A percentile compares a stretch with the other conserved stretches of the same genome.
Evolutionary conservation across 768 basidiomycete genomes (phyloP).

Genomic region (Mycena rosella): DNA sequence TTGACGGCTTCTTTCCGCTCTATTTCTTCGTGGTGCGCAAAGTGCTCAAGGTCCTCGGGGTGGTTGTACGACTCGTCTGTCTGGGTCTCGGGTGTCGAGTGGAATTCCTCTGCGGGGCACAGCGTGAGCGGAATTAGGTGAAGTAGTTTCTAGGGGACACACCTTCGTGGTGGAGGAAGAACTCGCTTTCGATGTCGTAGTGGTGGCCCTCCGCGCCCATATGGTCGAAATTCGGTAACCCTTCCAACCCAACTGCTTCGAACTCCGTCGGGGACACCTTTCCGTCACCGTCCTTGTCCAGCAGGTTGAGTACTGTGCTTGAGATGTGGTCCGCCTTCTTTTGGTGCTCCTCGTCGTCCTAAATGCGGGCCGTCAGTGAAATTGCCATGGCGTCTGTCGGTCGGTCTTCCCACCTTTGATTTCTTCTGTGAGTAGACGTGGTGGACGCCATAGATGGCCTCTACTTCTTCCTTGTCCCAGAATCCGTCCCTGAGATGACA

Average conservation of each 20-base stretch:
- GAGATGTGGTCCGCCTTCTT: slow-evolving; percentile 87
- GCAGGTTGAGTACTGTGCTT: slow-evolving; percentile 69
- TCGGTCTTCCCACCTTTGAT: slow-evolving; percentile 64
- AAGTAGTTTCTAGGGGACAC: neutral
- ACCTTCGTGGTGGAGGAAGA: slow-evolving; percentile 99
- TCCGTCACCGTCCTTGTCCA: slow-evolving; percentile 86
- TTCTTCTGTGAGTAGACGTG: slow-evolving; percentile 90
- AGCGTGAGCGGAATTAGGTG: neutral
- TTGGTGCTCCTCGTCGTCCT: slow-evolving; percentile 85
- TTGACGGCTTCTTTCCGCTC: slow-evolving; percentile 87
- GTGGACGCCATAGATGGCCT: slow-evolving; percentile 96
- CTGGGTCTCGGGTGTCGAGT: slow-evolving; percentile 97
- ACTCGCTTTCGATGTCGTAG: slow-evolving; percentile 93
- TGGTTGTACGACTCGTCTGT: slow-evolving; percentile 95
- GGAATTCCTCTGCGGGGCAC: slow-evolving; percentile 77
- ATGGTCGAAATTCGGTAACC: slow-evolving; percentile 85
- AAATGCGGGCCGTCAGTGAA: slow-evolving; percentile 1
- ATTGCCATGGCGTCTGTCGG: neutral
- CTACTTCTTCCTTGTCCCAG: slow-evolving; percentile 90
- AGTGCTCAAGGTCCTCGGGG: slow-evolving; percentile 94
- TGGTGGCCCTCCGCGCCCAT: slow-evolving; percentile 94
- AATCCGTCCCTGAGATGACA: slow-evolving; percentile 70
- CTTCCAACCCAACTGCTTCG: slow-evolving; percentile 75
- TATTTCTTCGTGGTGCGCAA: slow-evolving; percentile 88
- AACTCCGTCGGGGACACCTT: slow-evolving; percentile 79